Percentiles rank a stretch among this genome's conserved stretches.
Evolutionary conservation across 2,329 filamentous ascomycete species (phyloP).

Genomic region (Penicillium crustosum): DNA sequence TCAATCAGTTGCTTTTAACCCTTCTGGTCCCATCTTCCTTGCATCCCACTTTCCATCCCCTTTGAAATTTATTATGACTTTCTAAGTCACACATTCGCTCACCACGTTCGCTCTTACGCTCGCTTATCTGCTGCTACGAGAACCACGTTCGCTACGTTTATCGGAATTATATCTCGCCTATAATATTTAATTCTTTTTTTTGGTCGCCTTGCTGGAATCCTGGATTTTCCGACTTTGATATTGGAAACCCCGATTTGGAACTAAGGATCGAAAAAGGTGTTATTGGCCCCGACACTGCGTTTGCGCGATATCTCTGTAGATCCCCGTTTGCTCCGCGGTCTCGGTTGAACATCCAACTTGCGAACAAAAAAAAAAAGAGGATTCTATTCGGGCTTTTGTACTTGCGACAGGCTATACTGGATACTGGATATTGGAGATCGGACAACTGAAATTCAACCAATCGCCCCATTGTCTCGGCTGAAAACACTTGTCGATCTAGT

Average conservation of each 20-base stretch:
- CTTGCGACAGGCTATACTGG: background rate
- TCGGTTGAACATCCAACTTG: slow-evolving; percentile 4
- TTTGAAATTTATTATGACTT: slow-evolving; percentile 31
- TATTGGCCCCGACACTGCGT: slow-evolving; percentile 13
- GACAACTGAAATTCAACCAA: slow-evolving; percentile 4
- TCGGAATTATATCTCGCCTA: slow-evolving; percentile 17
- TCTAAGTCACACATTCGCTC: slow-evolving; percentile 37
- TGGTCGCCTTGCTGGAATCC: background rate
- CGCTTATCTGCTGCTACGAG: slow-evolving; percentile 38
- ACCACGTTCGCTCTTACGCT: slow-evolving; percentile 41
- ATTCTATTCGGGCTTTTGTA: background rate
- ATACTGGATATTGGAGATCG: background rate
- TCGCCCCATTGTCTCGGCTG: slow-evolving; percentile 22
- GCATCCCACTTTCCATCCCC: slow-evolving; percentile 15
- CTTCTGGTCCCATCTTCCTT: slow-evolving; percentile 26
- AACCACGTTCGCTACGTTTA: slow-evolving; percentile 43
- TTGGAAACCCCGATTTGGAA: background rate
- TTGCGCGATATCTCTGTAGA: slow-evolving; percentile 19
- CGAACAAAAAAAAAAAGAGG: background rate
- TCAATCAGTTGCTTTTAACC: slow-evolving; percentile 27
- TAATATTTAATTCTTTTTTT: slow-evolving; percentile 27
- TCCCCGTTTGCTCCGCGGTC: slow-evolving; percentile 16
- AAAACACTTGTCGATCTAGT: slow-evolving; percentile 9
- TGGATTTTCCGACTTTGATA: slow-evolving; percentile 3
- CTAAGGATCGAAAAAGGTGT: slow-evolving; percentile 10